Base-by-base conservation (phyloP, 2,329 filamentous ascomycete genomes). In the Diaporthe humulicola region DNA sequence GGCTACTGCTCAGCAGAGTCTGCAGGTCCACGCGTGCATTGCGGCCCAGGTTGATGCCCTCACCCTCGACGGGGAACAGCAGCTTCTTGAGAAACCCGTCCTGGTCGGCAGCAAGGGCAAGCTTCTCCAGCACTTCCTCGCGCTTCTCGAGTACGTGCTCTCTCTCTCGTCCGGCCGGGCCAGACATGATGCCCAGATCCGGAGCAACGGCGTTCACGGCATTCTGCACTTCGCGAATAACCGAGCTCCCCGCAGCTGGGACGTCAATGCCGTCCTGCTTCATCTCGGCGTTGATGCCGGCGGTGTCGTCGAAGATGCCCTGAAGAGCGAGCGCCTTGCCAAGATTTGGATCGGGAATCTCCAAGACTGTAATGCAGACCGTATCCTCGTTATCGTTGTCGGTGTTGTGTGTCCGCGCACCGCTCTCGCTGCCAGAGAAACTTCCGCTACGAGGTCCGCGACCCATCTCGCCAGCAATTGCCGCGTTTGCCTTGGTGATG, bases 281-380 rank as follows among this genome's bases (percentile, higher is more conserved):
- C 96, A 99, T 98, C 86, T 99, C 97, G 0, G 93, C 90, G 79
- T 98, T 98, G 85, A 99, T 98, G 70, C 97, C 97, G 28, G 93
- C 87, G n/a, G 88, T 91, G 79, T 98, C 97, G 78, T 99, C 96
- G 79, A 99, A 99, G 48, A 98, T 91, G 19, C 94, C 95, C 52
- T 95, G 94, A 86, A 99, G 91, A 17, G 94, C 92, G n/a, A 97
- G 85, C 0, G 96, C 97, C 84, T 97, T 98, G 74, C 94, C 95
- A 0, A 99, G 87, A 1, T 90, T 88, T 40, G 94, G 92, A 77
- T 93, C 91, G 0, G 97, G 95, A 12, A 98, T 89, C 78, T 98
- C 97, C 8, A 99, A 86, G 12, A 99, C 88, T 0, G 95, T 97
- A 76, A 99, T 92, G 82, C 92, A 94, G 50, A 98, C 96, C 1